phyloP scores from a whole-genome alignment of 805 yeast species.

The Teunomyces funiuensis region DNA sequence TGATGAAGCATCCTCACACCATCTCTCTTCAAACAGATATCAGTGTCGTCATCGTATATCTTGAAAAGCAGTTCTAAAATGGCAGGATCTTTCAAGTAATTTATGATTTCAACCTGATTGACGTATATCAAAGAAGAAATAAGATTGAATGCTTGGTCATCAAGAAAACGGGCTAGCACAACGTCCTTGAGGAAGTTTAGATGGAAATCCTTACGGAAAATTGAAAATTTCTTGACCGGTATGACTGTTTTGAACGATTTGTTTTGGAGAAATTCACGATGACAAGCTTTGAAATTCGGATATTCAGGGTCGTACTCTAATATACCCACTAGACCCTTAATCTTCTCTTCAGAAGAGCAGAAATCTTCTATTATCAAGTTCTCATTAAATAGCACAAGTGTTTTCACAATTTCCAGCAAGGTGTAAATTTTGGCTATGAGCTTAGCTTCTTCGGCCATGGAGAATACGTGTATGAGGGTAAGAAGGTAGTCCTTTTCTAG shows the following conservation, averaged over 20 bases:
- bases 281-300: conserved; percentile 77
- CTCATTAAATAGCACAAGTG: conserved; percentile 71
- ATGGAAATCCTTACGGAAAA: conserved; percentile 73
- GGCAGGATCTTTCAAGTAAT: conserved; percentile 51
- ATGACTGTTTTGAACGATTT: conserved; percentile 68
- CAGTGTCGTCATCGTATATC: conserved; percentile 41
- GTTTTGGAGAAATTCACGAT: conserved; percentile 61
- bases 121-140: conserved; percentile 65
- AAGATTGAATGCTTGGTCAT: conserved; percentile 72
- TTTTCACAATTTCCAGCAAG: conserved; percentile 72
- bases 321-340: conserved; percentile 66
- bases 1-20: conserved; percentile 82
- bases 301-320: conserved; percentile 87
- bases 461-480: conserved; percentile 52
- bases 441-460: conserved; percentile 52
- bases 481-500: conserved; percentile 52
- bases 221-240: conserved; percentile 48
- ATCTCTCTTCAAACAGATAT: conserved; percentile 43
- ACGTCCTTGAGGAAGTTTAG: conserved; percentile 84
- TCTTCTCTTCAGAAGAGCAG: conserved; percentile 29
- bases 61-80: conserved; percentile 58
- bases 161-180: conserved; percentile 76
- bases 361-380: conserved; percentile 33
- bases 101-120: conserved; percentile 68
- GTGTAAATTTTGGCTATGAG: conserved; percentile 58